Evolutionary conservation across 1,139 yeast species (phyloP), one percentile per base, ranked within the genome.

Genomic region (Blastobotrys raffinosifermentans): DNA sequence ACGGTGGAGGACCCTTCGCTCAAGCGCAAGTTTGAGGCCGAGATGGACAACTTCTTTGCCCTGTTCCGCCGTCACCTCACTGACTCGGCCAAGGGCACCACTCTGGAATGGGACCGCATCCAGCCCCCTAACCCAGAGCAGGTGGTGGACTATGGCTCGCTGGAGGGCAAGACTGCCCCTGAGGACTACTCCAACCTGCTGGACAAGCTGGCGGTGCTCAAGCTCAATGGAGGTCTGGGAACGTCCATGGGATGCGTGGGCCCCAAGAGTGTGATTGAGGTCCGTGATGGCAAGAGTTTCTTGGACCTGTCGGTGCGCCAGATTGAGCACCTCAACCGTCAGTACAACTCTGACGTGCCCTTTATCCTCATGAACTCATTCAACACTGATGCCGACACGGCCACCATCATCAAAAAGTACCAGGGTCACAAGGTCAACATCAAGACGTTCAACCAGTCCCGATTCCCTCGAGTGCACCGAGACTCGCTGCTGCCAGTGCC

Each of bases 181-280:
- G 30, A 25, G 13, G 39, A 53, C 52, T 30, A 69, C 29, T 56
- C 71, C 38, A 61, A 66, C 40, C 79, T 79, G 63, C 73, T 93
- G 58, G 66, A 78, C 52, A 89, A 89, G 64, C 74, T 91, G 60
- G 97, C 97, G 3, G 98, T 91, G 32, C 73, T 91, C 64, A 91
- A 91, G 69, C 76, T 91, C 61, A 91, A 91, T 62, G 98, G 98
- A 71, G 98, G 98, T 36, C 73, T 91, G 53, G 98, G 98, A 60
- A 91, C 98, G 26, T 89, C 98, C 11, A 91, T 91, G 98, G 98
- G 98, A 41, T 93, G 98, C 69, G 97, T 91, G 47, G 98, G 98
- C 42, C 98, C 98, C 46, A 91, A 91, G 66, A 84, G 96, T 16
- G 94, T 91, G 49, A 93, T 91, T 61, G 98, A 91, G 68, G 98